Evolutionary conservation across 2,329 filamentous ascomycete genomes (phyloP), one percentile per base, ranked within the genome.

Genomic region (Colletotrichum sp.): DNA sequence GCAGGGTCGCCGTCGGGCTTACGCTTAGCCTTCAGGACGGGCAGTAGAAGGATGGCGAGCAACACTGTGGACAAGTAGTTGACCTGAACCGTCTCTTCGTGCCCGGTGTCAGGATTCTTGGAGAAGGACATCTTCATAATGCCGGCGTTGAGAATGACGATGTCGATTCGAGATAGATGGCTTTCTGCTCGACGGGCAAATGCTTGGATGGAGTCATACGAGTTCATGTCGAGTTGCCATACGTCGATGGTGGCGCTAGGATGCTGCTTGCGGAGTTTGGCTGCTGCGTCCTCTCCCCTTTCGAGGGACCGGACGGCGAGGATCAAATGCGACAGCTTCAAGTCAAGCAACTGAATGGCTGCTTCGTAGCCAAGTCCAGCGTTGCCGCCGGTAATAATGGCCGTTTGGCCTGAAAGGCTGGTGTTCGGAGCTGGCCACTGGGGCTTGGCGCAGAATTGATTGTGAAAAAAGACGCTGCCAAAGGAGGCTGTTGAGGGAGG

Each of bases 301-400:
- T 79, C 72, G 0, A 76, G 58, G 3, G 83, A 87, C 5, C 89
- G 88, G 2, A 89, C 88, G 8, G 85, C 88, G 4, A 90, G 79
- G 69, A 91, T 84, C 8, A 91, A 79, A 25, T 82, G 84, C 4
- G 84, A 84, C 8, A 89, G 80, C 2, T 81, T 80, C 15, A 86
- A 76, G 1, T 78, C 75, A 2, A 87, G 81, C 27, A 90, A 82
- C 52, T 87, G 86, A 1, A 81, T 78, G n/a, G 85, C 81, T 1
- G 85, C 80, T 75, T 88, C 86, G n/a, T 87, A 83, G 2, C 89
- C 89, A 1, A 91, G 81, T 0, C 89, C 89, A 0, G 80, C 80
- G 72, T 89, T 91, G 18, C 84, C 80, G 2, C 89, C 89, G 0
- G 88, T 90, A 10, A 91, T 82, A 58, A 91, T 87, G 64, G 86